Base-by-base conservation (phyloP, 2,329 filamentous ascomycete genomes). In the Talaromyces pinophilus region DNA sequence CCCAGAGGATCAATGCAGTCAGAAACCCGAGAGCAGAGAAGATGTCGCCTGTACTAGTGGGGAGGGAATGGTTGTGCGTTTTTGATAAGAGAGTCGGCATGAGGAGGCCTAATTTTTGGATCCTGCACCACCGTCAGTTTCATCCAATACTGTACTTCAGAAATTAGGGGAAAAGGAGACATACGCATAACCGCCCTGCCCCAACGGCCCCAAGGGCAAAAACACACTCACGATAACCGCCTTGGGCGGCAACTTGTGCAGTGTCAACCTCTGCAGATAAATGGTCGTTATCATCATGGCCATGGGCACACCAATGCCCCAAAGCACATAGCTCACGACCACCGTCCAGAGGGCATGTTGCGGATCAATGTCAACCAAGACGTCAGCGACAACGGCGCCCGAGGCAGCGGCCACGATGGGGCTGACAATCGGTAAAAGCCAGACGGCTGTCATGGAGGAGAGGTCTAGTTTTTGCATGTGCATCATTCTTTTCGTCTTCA, bases 171-270 rank as follows among this genome's bases (percentile, higher is more conserved):
- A 55, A 55, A 17, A 6, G 8, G 38, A 19, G 66, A 69, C 74
- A 63, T 73, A 77, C 71, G 81, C 84, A 72, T 85, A 91, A 1
- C 86, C 87, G 15, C 88, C 89, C 74, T 90, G 87, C 0, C 88
- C 88, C 1, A 91, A 77, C 0, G 89, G 88, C 0, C 89, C 88
- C 0, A 91, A 79, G 1, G 89, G 89, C 0, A 92, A 78, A 71
- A 91, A 91, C 1, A 88, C 86, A 2, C 85, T 89, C 10, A 91
- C 88, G 52, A 92, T 88, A 64, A 89, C 85, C 68, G 90, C 88
- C 67, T 85, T 85, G 0, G 88, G 85, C 0, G 89, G 90, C n/a
- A 92, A 80, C 48, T 88, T 87, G 77, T 92, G 85, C 2, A 91
- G 75, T 2, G 86, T 87, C 28, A 92, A 81, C 15, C 89, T 87